Evolutionary conservation across 495 filamentous ascomycete genomes (phyloP).

Genomic region (Daldinia childiae): DNA sequence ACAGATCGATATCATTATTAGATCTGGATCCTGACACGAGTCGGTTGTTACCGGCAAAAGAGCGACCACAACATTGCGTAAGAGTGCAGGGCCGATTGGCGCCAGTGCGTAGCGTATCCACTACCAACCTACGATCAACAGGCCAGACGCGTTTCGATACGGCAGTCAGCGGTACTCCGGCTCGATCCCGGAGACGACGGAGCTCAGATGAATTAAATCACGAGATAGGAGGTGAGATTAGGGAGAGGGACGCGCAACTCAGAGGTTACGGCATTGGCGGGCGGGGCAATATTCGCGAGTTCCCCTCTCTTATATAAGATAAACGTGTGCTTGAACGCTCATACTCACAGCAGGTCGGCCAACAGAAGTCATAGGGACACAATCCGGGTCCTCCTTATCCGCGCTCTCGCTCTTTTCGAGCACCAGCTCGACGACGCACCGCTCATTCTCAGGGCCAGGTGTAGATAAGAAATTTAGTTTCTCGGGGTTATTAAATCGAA

Average conservation of each 20-base stretch:
- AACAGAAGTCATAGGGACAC: conserved; percentile 38
- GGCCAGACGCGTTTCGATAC: conserved; percentile 25
- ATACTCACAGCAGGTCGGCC: conserved; percentile 30
- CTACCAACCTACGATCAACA: conserved; percentile 33
- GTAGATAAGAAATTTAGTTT: conserved; percentile 22
- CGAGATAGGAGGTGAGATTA: conserved; percentile 13
- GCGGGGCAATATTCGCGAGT: conserved; percentile 52
- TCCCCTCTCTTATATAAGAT: neutral
- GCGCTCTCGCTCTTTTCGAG: conserved; percentile 30
- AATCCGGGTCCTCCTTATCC: conserved; percentile 32
- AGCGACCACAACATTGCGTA: conserved; percentile 45
- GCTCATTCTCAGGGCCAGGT: neutral
- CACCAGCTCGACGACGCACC: conserved; percentile 3
- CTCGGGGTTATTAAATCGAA: conserved; percentile 26
- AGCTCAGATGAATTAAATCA: conserved; percentile 28
- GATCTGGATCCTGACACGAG: conserved; percentile 56
- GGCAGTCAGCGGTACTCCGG: conserved; percentile 23
- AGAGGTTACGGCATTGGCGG: conserved; percentile 54
- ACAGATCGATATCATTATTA: conserved; percentile 51
- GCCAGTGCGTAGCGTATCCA: conserved; percentile 47
- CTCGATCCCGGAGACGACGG: conserved; percentile 5
- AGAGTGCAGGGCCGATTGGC: conserved; percentile 51
- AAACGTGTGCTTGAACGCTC: neutral
- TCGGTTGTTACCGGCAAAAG: conserved; percentile 47
- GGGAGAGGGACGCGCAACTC: conserved; percentile 46